A percentile compares a stretch with the other conserved stretches of the same genome.
Conservation (phyloP, 805 yeast genomes). For the Starmera amethionina region DNA sequence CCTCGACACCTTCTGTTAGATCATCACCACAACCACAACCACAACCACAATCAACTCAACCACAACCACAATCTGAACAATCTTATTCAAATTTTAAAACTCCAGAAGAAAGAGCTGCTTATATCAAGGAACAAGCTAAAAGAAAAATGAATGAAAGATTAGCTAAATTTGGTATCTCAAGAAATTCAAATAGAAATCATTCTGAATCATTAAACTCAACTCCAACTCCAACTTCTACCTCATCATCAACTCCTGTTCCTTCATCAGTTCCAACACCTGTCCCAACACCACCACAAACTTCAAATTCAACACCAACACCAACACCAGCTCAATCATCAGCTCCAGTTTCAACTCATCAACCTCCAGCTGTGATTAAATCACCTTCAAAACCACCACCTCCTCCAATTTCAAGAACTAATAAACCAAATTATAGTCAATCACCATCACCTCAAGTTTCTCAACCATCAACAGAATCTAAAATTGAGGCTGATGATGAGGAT, state of each 20-base stretch:
- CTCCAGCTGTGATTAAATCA: slow-evolving; percentile 1
- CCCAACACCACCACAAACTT: slow-evolving; percentile 4
- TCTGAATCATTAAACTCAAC: slow-evolving; percentile 5
- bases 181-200: slow-evolving; percentile 13
- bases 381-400: slow-evolving; percentile 7
- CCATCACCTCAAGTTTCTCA: not conserved
- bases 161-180: slow-evolving; percentile 66
- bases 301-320: slow-evolving; percentile 2
- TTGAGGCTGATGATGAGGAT: slow-evolving; percentile 31
- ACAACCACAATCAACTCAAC: slow-evolving; percentile 10
- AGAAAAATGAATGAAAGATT: slow-evolving; percentile 78
- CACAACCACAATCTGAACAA: slow-evolving; percentile 15
- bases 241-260: slow-evolving; percentile 5
- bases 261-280: slow-evolving; percentile 5
- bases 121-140: slow-evolving; percentile 72
- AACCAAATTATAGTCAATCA: no score
- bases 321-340: slow-evolving; percentile 3
- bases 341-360: slow-evolving; percentile 1
- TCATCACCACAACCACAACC: slow-evolving; percentile 11
- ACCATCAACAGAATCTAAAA: slow-evolving; percentile 3
- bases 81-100: slow-evolving; percentile 26
- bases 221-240: slow-evolving; percentile 5
- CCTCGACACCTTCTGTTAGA: slow-evolving; percentile 8
- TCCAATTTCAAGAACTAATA: slow-evolving; percentile 3
- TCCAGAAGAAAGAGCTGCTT: slow-evolving; percentile 66